These are phyloP conservation scores for Daldinia grandis DNA, from an alignment of 495 filamentous ascomycete genomes.

Conservation along the genomic window DNA sequence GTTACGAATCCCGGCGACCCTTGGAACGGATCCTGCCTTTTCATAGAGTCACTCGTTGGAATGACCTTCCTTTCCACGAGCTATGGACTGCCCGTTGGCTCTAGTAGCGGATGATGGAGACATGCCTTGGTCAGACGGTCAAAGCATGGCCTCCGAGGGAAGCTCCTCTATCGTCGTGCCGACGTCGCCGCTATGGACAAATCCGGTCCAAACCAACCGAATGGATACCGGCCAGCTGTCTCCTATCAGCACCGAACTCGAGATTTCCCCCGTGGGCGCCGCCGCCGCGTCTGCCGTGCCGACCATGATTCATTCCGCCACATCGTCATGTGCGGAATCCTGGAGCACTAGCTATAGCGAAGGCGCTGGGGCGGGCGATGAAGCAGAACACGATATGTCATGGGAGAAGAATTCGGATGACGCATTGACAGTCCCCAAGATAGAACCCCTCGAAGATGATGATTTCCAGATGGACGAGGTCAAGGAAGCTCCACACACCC, in stretches of 20 bases:
- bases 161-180: constrained; percentile 48
- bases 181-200: constrained; percentile 50
- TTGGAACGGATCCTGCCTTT: constrained; percentile 28
- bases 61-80: constrained; percentile 38
- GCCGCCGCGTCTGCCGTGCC: constrained; percentile 46
- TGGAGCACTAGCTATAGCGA: constrained; percentile 50
- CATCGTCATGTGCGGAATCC: constrained; percentile 46
- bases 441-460: constrained; percentile 58
- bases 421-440: constrained; percentile 51
- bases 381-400: constrained; percentile 41
- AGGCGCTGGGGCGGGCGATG: constrained; percentile 27
- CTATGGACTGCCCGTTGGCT: constrained; percentile 54
- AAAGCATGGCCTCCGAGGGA: constrained; percentile 56
- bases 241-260: constrained; percentile 59
- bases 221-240: constrained; percentile 58
- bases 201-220: constrained; percentile 45
- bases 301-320: constrained; percentile 46
- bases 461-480: constrained; percentile 58
- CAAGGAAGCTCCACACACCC: constrained; percentile 52
- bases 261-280: constrained; percentile 44
- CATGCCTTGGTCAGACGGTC: constrained; percentile 54
- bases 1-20: constrained; percentile 17
- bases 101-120: constrained; percentile 53
- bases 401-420: constrained; percentile 54
- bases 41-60: constrained; percentile 34